phyloP scores from a whole-genome alignment of 192 early-diverging fungal species.

The Geranomyces variabilis region DNA sequence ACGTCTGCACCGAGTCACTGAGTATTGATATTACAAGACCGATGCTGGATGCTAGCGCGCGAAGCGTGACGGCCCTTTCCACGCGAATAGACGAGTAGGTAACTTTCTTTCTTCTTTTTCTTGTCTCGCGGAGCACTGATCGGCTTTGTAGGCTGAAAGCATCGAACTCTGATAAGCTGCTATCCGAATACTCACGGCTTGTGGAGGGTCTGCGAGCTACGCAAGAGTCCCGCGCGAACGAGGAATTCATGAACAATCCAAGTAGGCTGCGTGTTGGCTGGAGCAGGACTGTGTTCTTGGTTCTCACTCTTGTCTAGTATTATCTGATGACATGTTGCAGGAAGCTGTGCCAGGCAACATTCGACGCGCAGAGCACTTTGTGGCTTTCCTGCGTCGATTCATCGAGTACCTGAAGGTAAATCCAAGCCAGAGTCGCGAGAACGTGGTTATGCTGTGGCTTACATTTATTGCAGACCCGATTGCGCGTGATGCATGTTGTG shows the following conservation, averaged over 20 bases:
- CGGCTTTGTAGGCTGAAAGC: slow-evolving; percentile 68
- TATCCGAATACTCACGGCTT: slow-evolving; percentile 85
- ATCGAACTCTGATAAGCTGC: slow-evolving; percentile 85
- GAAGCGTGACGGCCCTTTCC: slow-evolving; percentile 71
- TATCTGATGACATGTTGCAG: slow-evolving; percentile 89
- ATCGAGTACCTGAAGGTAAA: slow-evolving; percentile 93
- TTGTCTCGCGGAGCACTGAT: neutral
- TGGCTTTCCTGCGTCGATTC: slow-evolving; percentile 92
- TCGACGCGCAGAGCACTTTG: slow-evolving; percentile 96
- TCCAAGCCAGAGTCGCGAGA: neutral
- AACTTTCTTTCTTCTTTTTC: neutral
- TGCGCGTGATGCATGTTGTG: slow-evolving; percentile 96
- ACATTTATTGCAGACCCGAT: slow-evolving; percentile 65
- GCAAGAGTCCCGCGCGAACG: slow-evolving; percentile 75
- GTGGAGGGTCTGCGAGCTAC: slow-evolving; percentile 86
- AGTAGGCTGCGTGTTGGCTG: slow-evolving; percentile 29
- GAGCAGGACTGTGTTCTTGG: neutral
- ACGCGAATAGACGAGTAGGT: slow-evolving; percentile 73
- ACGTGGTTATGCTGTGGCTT: neutral
- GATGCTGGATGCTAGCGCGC: slow-evolving; percentile 86
- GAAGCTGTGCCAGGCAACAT: slow-evolving; percentile 99
- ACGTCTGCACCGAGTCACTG: slow-evolving; percentile 97
- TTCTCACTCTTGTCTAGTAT: slow-evolving; percentile 44
- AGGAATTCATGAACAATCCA: slow-evolving; percentile 91
- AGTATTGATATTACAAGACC: slow-evolving; percentile 92